Evolutionary conservation across 1,139 yeast species (phyloP).

Genomic region (Lizanozyma gosingica): DNA sequence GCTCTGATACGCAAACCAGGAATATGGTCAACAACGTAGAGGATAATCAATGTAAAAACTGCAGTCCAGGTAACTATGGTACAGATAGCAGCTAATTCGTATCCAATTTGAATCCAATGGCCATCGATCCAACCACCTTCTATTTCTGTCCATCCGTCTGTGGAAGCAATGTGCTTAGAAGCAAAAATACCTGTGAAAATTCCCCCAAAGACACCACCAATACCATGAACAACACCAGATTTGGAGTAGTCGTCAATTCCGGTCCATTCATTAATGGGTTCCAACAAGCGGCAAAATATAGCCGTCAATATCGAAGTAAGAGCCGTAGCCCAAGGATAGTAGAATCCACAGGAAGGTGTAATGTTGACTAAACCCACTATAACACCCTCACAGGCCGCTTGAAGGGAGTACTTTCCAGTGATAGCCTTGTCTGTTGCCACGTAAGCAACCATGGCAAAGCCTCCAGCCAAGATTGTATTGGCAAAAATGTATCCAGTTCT

Average conservation of each 20-base stretch:
- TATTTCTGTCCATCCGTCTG: conserved; percentile 37
- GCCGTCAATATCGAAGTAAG: conserved; percentile 36
- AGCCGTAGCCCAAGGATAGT: conserved; percentile 41
- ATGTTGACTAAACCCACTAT: conserved; percentile 42
- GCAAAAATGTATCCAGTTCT: conserved; percentile 41
- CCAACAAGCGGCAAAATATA: conserved; percentile 26
- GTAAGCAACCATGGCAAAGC: conserved; percentile 30
- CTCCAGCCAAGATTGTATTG: conserved; percentile 42
- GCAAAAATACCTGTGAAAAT: conserved; percentile 38
- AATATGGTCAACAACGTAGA: conserved; percentile 33
- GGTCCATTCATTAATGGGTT: conserved; percentile 28
- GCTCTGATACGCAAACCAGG: conserved; percentile 39
- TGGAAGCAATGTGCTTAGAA: conserved; percentile 34
- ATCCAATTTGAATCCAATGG: conserved; percentile 41
- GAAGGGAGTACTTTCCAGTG: conserved; percentile 33
- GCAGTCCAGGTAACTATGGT: conserved; percentile 33
- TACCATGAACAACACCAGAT: conserved; percentile 39
- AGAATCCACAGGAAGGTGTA: conserved; percentile 44
- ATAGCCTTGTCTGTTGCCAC: conserved; percentile 22
- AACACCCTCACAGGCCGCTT: conserved; percentile 41
- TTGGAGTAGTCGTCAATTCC: conserved; percentile 40
- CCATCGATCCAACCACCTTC: conserved; percentile 45
- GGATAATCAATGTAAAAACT: conserved; percentile 28
- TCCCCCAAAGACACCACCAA: conserved; percentile 40
- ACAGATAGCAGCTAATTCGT: conserved; percentile 37